These are phyloP conservation scores for Ogataea polymorpha DNA, from an alignment of 805 yeast genomes.

Conservation along the genomic window DNA sequence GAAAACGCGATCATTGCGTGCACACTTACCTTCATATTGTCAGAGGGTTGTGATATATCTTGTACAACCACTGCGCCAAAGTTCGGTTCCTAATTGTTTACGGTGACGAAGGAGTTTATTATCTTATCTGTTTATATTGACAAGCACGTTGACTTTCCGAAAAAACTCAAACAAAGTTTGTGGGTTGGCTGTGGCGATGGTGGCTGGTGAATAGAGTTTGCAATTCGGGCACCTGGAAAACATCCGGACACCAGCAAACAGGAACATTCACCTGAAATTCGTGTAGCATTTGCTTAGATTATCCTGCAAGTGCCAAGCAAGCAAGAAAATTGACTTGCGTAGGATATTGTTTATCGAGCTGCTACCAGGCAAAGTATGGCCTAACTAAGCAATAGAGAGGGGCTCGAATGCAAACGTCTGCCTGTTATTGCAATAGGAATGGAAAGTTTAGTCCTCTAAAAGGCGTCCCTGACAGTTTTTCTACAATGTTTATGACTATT, in stretches of 20 bases:
- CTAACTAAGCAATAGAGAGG: background rate
- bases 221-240: background rate
- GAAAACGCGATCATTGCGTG: background rate
- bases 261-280: background rate
- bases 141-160: slow-evolving; percentile 11
- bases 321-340: background rate
- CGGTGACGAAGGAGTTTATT: background rate
- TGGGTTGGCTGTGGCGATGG: slow-evolving; percentile 1
- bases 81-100: background rate
- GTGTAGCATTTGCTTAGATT: background rate
- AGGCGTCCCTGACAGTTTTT: slow-evolving; percentile 1
- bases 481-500: background rate
- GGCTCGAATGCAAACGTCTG: background rate
- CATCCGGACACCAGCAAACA: too few relatives aligned
- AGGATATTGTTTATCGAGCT: background rate
- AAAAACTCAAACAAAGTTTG: slow-evolving; percentile 2
- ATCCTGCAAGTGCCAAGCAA: background rate
- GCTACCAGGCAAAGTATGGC: background rate
- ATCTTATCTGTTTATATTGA: slow-evolving; percentile 7
- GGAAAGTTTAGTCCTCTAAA: background rate
- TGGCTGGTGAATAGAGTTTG: background rate
- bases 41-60: background rate
- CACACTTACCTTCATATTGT: slow-evolving; percentile 18
- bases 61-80: background rate
- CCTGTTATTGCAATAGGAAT: background rate